Evolutionary conservation across 139 green algal genomes (phyloP).

Genomic region (Penium margaritaceum): DNA sequence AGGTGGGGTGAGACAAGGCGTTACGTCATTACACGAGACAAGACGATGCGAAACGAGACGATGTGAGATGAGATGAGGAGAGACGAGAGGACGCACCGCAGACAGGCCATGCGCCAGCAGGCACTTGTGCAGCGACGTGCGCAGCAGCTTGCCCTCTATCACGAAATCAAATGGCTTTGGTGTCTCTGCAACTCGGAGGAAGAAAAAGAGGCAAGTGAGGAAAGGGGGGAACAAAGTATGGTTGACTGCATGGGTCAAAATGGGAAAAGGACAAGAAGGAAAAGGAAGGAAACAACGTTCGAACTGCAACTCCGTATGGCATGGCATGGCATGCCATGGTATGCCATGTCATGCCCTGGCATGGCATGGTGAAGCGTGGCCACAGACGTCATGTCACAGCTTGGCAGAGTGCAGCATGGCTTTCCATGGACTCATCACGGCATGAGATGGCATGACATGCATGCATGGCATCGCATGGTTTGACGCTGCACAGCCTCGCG

Average conservation of each 20-base stretch:
- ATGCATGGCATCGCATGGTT: neutral
- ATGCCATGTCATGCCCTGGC: neutral
- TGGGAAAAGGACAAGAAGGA: too few species aligned
- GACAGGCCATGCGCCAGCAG: constrained; percentile 65
- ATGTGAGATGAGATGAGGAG: too few species aligned
- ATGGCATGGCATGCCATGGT: neutral
- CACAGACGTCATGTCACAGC: neutral
- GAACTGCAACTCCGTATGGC: too few species aligned
- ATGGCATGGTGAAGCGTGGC: neutral
- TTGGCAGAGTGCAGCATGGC: neutral
- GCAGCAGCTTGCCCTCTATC: constrained; percentile 74
- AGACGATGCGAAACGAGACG: too few species aligned
- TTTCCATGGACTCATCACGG: neutral
- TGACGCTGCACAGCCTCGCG: neutral
- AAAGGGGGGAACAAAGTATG: too few species aligned
- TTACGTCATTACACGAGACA: too few species aligned
- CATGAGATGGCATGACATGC: neutral
- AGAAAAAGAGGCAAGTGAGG: too few species aligned
- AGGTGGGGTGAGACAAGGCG: too few species aligned
- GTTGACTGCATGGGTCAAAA: too few species aligned
- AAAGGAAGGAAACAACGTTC: too few species aligned
- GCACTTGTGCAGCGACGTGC: constrained; percentile 69
- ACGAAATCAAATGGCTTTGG: constrained; percentile 88
- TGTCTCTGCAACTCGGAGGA: too few species aligned
- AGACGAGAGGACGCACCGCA: constrained; percentile 47